Evolutionary conservation across 768 basidiomycete species (phyloP).

Genomic region (Lactifluus hygrophoroides): DNA sequence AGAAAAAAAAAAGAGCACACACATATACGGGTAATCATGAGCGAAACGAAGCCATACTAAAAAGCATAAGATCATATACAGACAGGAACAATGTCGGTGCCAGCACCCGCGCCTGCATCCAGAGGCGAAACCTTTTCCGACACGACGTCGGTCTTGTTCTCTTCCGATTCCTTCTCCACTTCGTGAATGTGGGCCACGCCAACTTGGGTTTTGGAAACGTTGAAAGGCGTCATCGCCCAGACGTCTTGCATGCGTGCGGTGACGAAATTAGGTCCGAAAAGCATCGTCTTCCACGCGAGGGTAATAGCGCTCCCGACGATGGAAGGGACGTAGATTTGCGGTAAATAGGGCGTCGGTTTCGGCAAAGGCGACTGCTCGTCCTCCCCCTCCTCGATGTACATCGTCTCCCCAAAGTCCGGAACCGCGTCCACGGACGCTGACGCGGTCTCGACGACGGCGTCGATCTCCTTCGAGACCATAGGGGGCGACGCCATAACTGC

Average conservation of each 20-base stretch:
- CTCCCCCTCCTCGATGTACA: slow-evolving; percentile 13
- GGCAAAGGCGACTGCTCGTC: slow-evolving; percentile 13
- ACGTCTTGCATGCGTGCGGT: slow-evolving; percentile 29
- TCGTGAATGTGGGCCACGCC: slow-evolving; percentile 7
- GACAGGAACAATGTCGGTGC: slow-evolving; percentile 35
- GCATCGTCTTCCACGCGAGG: slow-evolving; percentile 27
- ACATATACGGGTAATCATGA: slow-evolving; percentile 11
- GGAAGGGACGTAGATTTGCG: slow-evolving; percentile 25
- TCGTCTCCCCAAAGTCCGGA: slow-evolving; percentile 15
- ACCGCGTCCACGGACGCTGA: slow-evolving; percentile 17
- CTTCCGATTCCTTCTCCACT: slow-evolving; percentile 6
- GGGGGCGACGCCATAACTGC: slow-evolving; percentile 25
- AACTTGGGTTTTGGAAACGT: slow-evolving; percentile 4
- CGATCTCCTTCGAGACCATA: slow-evolving; percentile 23
- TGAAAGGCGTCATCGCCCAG: slow-evolving; percentile 24
- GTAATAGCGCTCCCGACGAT: slow-evolving; percentile 23
- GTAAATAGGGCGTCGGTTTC: slow-evolving; percentile 18
- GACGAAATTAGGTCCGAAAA: slow-evolving; percentile 28
- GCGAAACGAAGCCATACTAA: slow-evolving; percentile 16
- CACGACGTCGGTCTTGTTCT: slow-evolving; percentile 4
- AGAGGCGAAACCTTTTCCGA: slow-evolving; percentile 17
- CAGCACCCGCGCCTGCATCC: slow-evolving; percentile 12
- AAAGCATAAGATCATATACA: slow-evolving; percentile 38
- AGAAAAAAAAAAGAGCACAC: background rate
- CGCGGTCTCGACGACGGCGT: slow-evolving; percentile 8